Evolutionary conservation across 1,284 basidiomycete genomes (phyloP), one percentile per base, ranked within the genome.

Genomic region (Mycena citricolor): DNA sequence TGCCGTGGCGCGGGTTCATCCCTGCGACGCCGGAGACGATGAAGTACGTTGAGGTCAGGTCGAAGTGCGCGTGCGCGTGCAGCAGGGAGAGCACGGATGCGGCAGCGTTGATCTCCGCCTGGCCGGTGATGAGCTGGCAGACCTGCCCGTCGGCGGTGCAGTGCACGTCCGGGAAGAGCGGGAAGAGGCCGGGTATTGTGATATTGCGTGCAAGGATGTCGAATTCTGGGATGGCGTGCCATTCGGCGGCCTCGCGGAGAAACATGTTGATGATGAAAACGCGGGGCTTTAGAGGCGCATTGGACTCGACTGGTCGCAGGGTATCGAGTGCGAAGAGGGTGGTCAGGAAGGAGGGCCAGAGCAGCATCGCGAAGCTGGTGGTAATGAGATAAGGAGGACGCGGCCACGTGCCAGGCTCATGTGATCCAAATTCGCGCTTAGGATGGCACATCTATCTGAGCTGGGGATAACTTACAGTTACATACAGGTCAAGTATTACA

Each of bases 71-170:
- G 46, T 5, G 50, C 48, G 19, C 29, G 22, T 12, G 25, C 6
- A 41, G 39, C 10, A 52, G 26, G 4, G 50, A 39, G 23, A 46
- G 39, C 8, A 52, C 31, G 16, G 50, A 45, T 8, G 50, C 44
- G 4, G 50, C 50, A 5, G 50, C 46, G 23, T 52, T 52, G n/a
- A 52, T 52, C 23, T 52, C 50, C 16, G 25, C 50, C 20, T 49
- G 46, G 1, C 50, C 50, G 8, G 50, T 52, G 3, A 28, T 43
- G 16, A 49, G 17, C 22, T 42, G 46, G 39, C 50, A 52, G 25
- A 52, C 40, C 4, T 24, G 19, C n/a, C 46, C 50, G 19, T 52
- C 46, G 11, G 32, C 10, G 5, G 50, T 49, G 39, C 50, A 52
- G 42, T 48, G 46, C 11, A 44, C 39, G 11, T 48, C 32, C 2